Evolutionary conservation across 1,139 yeast genomes (phyloP).

Genomic region (Magnusiomyces clavatus): DNA sequence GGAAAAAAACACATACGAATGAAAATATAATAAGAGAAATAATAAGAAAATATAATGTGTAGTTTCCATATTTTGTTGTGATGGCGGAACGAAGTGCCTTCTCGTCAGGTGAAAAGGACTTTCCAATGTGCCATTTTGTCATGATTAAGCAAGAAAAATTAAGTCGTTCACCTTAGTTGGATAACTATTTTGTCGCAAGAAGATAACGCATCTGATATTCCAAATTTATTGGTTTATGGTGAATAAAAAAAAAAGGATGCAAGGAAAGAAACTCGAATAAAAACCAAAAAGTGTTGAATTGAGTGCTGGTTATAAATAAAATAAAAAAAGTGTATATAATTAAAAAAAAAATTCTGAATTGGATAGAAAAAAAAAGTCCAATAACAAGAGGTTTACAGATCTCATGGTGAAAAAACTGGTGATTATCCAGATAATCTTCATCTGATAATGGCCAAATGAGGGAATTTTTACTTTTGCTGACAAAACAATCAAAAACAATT

Average conservation of each 20-base stretch:
- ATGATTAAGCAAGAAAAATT: background rate
- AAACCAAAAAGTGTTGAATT: background rate
- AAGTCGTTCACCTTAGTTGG: too few species aligned
- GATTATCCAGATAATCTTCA: too few species aligned
- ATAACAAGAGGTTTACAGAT: background rate
- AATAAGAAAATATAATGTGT: slow-evolving; percentile 2
- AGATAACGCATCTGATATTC: background rate
- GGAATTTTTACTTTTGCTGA: background rate
- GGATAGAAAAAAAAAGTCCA: background rate
- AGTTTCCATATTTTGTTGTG: slow-evolving; percentile 8
- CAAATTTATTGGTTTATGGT: background rate
- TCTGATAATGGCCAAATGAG: too few species aligned
- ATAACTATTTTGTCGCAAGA: background rate
- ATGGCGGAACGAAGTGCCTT: slow-evolving; percentile 7
- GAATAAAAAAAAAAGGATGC: background rate
- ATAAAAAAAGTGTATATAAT: background rate
- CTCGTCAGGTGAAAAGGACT: slow-evolving; percentile 5
- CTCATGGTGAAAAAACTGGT: background rate
- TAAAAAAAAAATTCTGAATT: background rate
- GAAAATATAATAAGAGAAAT: slow-evolving; percentile 5
- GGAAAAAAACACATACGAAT: slow-evolving; percentile 4
- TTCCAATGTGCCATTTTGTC: slow-evolving; percentile 6
- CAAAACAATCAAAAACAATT: background rate
- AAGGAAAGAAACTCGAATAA: background rate
- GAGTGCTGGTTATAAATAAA: background rate